Base-by-base conservation (phyloP, 2,329 filamentous ascomycete genomes). In the Trichoderma brevicompactum region DNA sequence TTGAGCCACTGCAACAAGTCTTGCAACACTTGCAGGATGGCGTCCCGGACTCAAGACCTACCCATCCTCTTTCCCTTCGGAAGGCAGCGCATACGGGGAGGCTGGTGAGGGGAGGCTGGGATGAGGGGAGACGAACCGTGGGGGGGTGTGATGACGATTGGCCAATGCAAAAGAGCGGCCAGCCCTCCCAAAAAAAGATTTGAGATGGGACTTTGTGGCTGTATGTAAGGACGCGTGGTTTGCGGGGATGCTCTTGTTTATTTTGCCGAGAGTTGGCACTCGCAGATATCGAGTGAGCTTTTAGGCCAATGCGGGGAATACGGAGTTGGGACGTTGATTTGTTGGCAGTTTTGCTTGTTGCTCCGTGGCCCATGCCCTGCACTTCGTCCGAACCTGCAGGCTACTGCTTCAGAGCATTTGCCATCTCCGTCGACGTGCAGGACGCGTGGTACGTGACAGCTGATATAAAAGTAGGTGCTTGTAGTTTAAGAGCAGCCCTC, bases 31-130 rank as follows among this genome's bases (percentile, higher is more conserved):
- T 61, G 58, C 46, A 61, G 23, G 46, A 38, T 34, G 58, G 58
- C 38, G 58, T 43, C 23, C 38, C 58, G 13, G 15, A 36, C 19
- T 61, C 40, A 49, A 52, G 9, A 36, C 40, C 49, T 38, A 36
- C 38, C 40, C 28, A 63, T 36, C 60, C 38, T 54, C 56, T 40
- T 59, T 15, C 48, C 40, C 60, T 54, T 32, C 6, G 15, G 28
- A 34, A 53, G 23, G 59, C 38, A 44, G 59, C 59, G 43, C 55
- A 59, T 28, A 68, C 17, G 65, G 64, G 64, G 64, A 69, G 68
- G 59, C 64, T 67, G 64, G 65, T 65, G 52, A 65, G 62, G 55
- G 23, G 41, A 44, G 49, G 49, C 7, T 43, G 48, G 60, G 54
- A 32, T 50, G 56, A 49, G 59, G 19, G 49, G 50, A 41, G 52